phyloP scores from a whole-genome alignment of 2,329 filamentous ascomycete genomes.

The Pseudocercospora musae region DNA sequence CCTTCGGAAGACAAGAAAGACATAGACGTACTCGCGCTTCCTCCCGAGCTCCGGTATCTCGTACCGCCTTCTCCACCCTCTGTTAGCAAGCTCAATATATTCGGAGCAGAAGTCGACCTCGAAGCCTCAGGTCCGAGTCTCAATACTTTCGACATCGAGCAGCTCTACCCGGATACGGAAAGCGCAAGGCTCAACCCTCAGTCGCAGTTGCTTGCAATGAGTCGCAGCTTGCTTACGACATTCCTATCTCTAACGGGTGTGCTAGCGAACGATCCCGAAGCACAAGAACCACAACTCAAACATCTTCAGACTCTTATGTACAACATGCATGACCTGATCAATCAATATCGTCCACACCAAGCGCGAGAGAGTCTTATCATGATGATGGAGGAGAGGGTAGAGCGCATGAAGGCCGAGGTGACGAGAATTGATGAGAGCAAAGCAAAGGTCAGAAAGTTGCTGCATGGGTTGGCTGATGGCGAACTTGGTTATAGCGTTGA shows the following conservation, averaged over 20 bases:
- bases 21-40: slow-evolving; percentile 50
- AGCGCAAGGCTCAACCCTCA: slow-evolving; percentile 43
- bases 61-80: slow-evolving; percentile 74
- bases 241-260: slow-evolving; percentile 81
- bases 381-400: slow-evolving; percentile 82
- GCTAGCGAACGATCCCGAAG: slow-evolving; percentile 60
- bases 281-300: slow-evolving; percentile 68
- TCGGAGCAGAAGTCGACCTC: slow-evolving; percentile 64
- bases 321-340: slow-evolving; percentile 90
- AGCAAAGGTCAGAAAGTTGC: slow-evolving; percentile 68
- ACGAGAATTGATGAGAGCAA: slow-evolving; percentile 63
- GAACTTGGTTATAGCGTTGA: slow-evolving; percentile 17
- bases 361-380: slow-evolving; percentile 81
- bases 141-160: slow-evolving; percentile 66
- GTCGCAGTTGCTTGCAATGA: slow-evolving; percentile 64
- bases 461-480: slow-evolving; percentile 58
- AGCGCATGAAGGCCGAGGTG: slow-evolving; percentile 70
- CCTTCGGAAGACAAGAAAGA: slow-evolving; percentile 11
- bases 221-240: slow-evolving; percentile 81
- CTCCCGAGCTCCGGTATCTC: slow-evolving; percentile 70
- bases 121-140: slow-evolving; percentile 63
- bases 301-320: slow-evolving; percentile 80
- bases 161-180: slow-evolving; percentile 58
- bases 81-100: slow-evolving; percentile 69
- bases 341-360: slow-evolving; percentile 91